Base-by-base conservation (phyloP, 1,284 basidiomycete species). In the Tremellales sp. region DNA sequence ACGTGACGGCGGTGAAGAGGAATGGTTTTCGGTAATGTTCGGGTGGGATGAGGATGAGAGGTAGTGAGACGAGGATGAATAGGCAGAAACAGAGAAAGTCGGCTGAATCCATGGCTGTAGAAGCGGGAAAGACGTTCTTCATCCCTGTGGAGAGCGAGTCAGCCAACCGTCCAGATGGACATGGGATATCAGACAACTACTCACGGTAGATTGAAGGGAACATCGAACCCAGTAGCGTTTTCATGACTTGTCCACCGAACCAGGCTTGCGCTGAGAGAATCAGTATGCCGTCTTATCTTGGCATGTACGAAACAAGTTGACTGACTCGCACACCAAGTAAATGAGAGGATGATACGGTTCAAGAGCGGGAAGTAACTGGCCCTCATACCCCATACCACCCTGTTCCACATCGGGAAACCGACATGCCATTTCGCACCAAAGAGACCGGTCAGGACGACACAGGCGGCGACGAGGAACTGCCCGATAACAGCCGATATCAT, bases 61-160 rank as follows among this genome's bases (percentile, higher is more conserved):
- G 70, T 0, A 75, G 40, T 3, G 63, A 66, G 46, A 76, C 49
- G 33, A 67, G 45, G 31, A 68, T 63, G 58, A 76, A 76, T 40
- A 77, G 51, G 41, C 70, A 57, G 57, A 75, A 75, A 46, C 63
- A 69, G n/a, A 76, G 46, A 31, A 75, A 70, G 43, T 72, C 70
- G 29, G 60, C 54, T 0, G 60, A 60, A 11, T 58, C 64, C 43
- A 72, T 57, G 23, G 58, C 56, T 0, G 65, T 54, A 17, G 50
- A 54, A 5, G 52, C 63, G 1, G 67, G 67, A 19, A 72, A 61
- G 23, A 58, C 51, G 47, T 63, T 63, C 24, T 53, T 45, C 61
- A 65, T 65, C 13, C 17, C 57, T 60, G 33, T 5, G 8, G 7
- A 44, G 11, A 37, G 13, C 29, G n/a, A 8, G 25, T 21, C 25